phyloP scores from a whole-genome alignment of 1,139 yeast species.

The Eremothecium sinecaudum region DNA sequence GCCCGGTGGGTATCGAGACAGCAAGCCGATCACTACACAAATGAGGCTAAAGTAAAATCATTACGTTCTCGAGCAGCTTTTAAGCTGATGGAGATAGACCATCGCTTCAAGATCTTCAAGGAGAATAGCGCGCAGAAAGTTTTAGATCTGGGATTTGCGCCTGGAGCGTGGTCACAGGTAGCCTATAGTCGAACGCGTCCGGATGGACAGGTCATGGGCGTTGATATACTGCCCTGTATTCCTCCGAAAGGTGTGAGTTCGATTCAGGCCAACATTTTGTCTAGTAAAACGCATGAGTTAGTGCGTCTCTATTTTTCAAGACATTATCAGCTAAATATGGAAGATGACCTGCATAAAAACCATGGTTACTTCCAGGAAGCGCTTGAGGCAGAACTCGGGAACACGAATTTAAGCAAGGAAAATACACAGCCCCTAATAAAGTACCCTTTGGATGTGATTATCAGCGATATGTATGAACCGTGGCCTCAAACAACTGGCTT shows the following conservation, averaged over 20 bases:
- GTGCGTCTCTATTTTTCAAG: constrained; percentile 49
- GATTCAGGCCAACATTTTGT: constrained; percentile 78
- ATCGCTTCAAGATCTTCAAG: constrained; percentile 50
- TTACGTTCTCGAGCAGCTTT: constrained; percentile 84
- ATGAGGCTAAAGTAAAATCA: constrained; percentile 54
- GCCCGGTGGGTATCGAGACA: constrained; percentile 70
- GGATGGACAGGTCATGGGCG: constrained; percentile 67
- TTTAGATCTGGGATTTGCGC: constrained; percentile 87
- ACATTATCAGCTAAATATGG: constrained; percentile 29
- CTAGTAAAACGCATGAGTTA: constrained; percentile 53
- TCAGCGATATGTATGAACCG: constrained; percentile 85
- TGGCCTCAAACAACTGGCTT: constrained; percentile 55
- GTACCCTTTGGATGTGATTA: constrained; percentile 52
- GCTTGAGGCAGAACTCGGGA: constrained; percentile 10
- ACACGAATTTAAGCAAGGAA: constrained; percentile 13
- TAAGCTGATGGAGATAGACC: constrained; percentile 64
- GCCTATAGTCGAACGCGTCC: constrained; percentile 51
- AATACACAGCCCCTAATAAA: constrained; percentile 9
- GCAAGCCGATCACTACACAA: constrained; percentile 49
- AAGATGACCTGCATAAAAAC: constrained; percentile 22
- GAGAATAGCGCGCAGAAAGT: constrained; percentile 41
- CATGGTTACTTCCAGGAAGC: constrained; percentile 23
- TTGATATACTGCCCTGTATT: constrained; percentile 66
- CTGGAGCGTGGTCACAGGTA: constrained; percentile 93
- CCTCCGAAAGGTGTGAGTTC: constrained; percentile 77